Conservation (phyloP, 2,329 filamentous ascomycete genomes). For the Chaetomiaceae sp. region DNA sequence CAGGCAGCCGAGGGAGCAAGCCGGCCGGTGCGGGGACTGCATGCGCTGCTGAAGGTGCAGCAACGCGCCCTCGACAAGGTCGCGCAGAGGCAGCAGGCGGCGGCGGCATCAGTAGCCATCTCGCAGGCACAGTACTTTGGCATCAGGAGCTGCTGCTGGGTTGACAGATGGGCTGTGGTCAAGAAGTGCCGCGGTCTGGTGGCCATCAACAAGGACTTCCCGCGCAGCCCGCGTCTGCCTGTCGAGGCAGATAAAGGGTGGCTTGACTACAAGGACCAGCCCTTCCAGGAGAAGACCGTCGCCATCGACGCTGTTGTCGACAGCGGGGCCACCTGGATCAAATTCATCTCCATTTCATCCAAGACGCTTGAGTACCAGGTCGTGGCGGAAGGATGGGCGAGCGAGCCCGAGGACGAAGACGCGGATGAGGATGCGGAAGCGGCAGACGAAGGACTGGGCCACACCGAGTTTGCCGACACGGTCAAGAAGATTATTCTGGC, state of each 20-base stretch:
- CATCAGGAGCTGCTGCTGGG: slow-evolving; percentile 26
- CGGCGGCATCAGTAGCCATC: slow-evolving; percentile 8
- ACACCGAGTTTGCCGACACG: slow-evolving; percentile 27
- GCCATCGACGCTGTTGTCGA: slow-evolving; percentile 34
- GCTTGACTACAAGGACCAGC: slow-evolving; percentile 24
- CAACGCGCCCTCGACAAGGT: slow-evolving; percentile 24
- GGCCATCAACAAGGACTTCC: slow-evolving; percentile 30
- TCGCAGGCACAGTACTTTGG: slow-evolving; percentile 24
- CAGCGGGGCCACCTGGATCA: slow-evolving; percentile 33
- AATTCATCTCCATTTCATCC: slow-evolving; percentile 32
- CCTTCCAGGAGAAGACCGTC: slow-evolving; percentile 23
- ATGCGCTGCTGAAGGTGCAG: slow-evolving; percentile 24
- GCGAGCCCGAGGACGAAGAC: slow-evolving; percentile 19
- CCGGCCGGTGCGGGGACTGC: slow-evolving; percentile 21
- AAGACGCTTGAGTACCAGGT: slow-evolving; percentile 31
- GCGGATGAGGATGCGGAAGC: slow-evolving; percentile 17
- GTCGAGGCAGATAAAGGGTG: slow-evolving; percentile 20
- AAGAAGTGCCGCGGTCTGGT: slow-evolving; percentile 30
- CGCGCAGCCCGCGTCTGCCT: slow-evolving; percentile 21
- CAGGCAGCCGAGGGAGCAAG: slow-evolving; percentile 12
- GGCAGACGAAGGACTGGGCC: slow-evolving; percentile 22
- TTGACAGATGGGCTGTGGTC: slow-evolving; percentile 28
- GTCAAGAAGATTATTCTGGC: slow-evolving; percentile 29
- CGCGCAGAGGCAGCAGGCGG: slow-evolving; percentile 16
- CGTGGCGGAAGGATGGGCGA: slow-evolving; percentile 32